Evolutionary conservation across 2,329 filamentous ascomycete genomes (phyloP), one percentile per base, ranked within the genome.

Genomic region (Aspergillus piperis): DNA sequence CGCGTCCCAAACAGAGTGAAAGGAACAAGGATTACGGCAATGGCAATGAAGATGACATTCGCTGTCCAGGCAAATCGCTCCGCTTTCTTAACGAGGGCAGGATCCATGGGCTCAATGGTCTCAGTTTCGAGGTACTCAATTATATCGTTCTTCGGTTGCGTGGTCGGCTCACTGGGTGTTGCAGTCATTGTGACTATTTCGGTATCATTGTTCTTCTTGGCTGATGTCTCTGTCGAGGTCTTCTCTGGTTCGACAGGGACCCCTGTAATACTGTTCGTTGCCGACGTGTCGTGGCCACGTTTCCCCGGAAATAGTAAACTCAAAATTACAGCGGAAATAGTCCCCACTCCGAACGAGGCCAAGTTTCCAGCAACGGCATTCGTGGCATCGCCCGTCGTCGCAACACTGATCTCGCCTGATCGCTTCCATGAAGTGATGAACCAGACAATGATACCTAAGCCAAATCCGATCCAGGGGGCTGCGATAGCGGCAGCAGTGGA

Each of bases 81-180:
- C 0, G 73, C 73, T 54, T 74, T 73, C 36, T 70, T 71, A 5
- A 77, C 76, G 5, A 73, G 65, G 5, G 68, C 65, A 0, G 75
- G 73, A 47, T 80, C 74, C 73, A 81, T 78, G 1, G 78, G 78
- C 58, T 76, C 72, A n/a, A 76, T 77, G 54, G 79, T 71, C 5
- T 71, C 70, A 8, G 69, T 62, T 58, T 77, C 75, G 5, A 80
- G 75, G 59, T 74, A 80, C 62, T 78, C 77, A 4, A 80, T 74
- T 4, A 81, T 66, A 23, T 77, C 76, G 57, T 81, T 81, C 27
- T 73, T 73, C 2, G 73, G 19, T 6, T 21, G 77, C 3, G 67
- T 66, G 64, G 67, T 27, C 21, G 23, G 1, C 5, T 23, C 19
- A 13, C 3, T 19, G 0, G 38, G 25, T 8, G 39, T 47, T 11